A percentile compares a stretch with the other conserved stretches of the same genome.
These are phyloP conservation scores for Mycena pura DNA, from an alignment of 768 basidiomycete genomes.

Conservation along the genomic window DNA sequence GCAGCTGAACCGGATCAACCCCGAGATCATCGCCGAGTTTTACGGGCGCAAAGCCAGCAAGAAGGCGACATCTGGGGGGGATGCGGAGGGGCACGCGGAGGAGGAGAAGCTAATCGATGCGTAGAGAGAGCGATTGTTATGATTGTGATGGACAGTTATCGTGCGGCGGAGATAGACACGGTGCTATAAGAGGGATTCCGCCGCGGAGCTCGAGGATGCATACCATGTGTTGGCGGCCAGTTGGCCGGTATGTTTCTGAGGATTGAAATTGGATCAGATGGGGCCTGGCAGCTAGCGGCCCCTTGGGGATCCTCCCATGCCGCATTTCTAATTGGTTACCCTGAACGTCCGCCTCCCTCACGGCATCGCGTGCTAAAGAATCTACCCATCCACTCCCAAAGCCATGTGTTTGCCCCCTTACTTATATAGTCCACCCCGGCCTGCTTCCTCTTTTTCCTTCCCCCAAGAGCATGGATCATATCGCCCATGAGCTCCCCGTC, in stretches of 20 bases:
- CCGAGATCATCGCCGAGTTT: slow-evolving; percentile 94
- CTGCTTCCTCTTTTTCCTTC: slow-evolving; percentile 33
- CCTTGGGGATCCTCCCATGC: background rate
- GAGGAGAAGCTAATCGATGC: slow-evolving; percentile 67
- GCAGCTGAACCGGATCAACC: slow-evolving; percentile 96
- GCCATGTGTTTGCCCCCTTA: slow-evolving; percentile 43
- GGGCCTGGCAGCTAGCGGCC: slow-evolving; percentile 5
- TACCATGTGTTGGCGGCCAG: too few relatives aligned
- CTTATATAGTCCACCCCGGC: slow-evolving; percentile 41
- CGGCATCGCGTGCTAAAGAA: slow-evolving; percentile 21
- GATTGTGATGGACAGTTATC: slow-evolving; percentile 20
- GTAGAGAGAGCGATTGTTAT: slow-evolving; percentile 41
- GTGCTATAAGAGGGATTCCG: slow-evolving; percentile 4
- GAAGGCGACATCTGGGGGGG: slow-evolving; percentile 60
- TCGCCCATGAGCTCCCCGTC: slow-evolving; percentile 57
- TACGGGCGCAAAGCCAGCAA: slow-evolving; percentile 84
- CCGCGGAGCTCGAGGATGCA: too few relatives aligned
- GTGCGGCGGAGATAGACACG: slow-evolving; percentile 21
- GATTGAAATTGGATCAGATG: slow-evolving; percentile 6
- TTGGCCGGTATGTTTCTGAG: slow-evolving; percentile 6
- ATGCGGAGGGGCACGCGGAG: slow-evolving; percentile 52
- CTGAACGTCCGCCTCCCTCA: slow-evolving; percentile 5
- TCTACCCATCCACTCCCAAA: background rate
- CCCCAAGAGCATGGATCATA: slow-evolving; percentile 61
- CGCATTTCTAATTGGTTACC: slow-evolving; percentile 14